Conservation (phyloP, 1,139 yeast species). For the Zygotorulaspora mrakii region DNA sequence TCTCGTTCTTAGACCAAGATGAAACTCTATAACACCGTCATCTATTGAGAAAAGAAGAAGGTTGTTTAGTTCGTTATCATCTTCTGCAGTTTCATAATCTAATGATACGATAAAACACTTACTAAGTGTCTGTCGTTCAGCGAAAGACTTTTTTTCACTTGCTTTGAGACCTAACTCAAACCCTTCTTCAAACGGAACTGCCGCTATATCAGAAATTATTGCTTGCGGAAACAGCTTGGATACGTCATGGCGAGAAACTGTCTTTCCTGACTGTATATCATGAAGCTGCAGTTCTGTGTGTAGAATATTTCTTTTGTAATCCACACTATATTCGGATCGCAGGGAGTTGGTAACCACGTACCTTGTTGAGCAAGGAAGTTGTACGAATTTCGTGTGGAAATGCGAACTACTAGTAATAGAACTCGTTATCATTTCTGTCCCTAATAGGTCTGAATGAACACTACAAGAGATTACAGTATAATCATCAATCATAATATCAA, state of each 20-base stretch:
- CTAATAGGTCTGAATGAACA: conserved; percentile 4
- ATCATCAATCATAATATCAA: conserved; percentile 6
- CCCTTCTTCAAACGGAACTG: conserved; percentile 16
- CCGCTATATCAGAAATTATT: conserved; percentile 23
- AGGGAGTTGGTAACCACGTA: conserved; percentile 16
- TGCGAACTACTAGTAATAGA: conserved; percentile 8
- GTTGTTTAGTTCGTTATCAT: conserved; percentile 21
- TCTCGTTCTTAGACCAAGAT: conserved; percentile 18
- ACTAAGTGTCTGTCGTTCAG: conserved; percentile 23
- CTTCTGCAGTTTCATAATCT: conserved; percentile 28
- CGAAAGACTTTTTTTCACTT: conserved; percentile 19
- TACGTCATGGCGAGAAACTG: conserved; percentile 12
- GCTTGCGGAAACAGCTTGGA: conserved; percentile 21
- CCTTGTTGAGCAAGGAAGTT: conserved; percentile 16
- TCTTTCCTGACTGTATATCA: conserved; percentile 15
- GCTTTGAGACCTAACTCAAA: background rate
- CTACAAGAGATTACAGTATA: conserved; percentile 3
- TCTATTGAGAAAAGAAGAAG: conserved; percentile 29
- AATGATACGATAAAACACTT: conserved; percentile 30
- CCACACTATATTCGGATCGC: conserved; percentile 10
- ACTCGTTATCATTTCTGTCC: conserved; percentile 4
- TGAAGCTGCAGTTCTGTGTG: conserved; percentile 14
- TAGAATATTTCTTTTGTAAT: conserved; percentile 5
- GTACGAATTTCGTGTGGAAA: conserved; percentile 15
- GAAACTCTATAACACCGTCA: conserved; percentile 27